phyloP scores from a whole-genome alignment of 495 filamentous ascomycete species.

The Penicillium antarcticum region DNA sequence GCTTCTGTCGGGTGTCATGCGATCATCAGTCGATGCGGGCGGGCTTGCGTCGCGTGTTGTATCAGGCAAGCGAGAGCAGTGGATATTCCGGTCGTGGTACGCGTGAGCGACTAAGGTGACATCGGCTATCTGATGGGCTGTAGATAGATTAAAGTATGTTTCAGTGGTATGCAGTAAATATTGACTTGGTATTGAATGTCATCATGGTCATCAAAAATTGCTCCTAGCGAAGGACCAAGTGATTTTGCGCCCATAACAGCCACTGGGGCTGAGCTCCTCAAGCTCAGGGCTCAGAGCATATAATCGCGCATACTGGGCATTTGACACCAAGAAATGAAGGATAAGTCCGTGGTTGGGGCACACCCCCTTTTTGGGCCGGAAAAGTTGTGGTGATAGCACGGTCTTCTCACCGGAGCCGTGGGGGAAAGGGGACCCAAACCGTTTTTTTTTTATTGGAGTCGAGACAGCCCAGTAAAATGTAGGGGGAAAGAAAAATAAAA shows the following conservation, averaged over 20 bases:
- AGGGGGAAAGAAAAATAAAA: background rate
- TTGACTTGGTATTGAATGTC: too few species aligned
- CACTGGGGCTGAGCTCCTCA: background rate
- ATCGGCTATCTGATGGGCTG: background rate
- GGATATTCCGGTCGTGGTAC: conserved; percentile 61
- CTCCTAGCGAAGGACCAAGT: too few species aligned
- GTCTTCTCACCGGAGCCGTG: background rate
- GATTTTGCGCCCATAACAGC: too few species aligned
- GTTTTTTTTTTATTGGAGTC: background rate
- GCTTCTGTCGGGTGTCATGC: conserved; percentile 66
- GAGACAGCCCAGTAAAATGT: background rate
- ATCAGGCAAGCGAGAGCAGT: conserved; percentile 67
- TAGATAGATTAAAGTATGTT: too few species aligned
- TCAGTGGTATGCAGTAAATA: too few species aligned
- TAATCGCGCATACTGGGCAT: background rate
- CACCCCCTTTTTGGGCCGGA: background rate
- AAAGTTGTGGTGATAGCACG: background rate
- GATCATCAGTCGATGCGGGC: conserved; percentile 59
- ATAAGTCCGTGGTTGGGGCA: background rate
- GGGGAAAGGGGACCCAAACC: background rate
- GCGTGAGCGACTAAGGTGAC: conserved; percentile 41
- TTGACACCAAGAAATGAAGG: background rate
- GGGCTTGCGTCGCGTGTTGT: conserved; percentile 64
- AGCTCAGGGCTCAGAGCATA: background rate
- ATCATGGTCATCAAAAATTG: too few species aligned